Evolutionary conservation across 306 rosid genomes (phyloP), one percentile per base, ranked within the genome.

Genomic region (Castanea mollissima): DNA sequence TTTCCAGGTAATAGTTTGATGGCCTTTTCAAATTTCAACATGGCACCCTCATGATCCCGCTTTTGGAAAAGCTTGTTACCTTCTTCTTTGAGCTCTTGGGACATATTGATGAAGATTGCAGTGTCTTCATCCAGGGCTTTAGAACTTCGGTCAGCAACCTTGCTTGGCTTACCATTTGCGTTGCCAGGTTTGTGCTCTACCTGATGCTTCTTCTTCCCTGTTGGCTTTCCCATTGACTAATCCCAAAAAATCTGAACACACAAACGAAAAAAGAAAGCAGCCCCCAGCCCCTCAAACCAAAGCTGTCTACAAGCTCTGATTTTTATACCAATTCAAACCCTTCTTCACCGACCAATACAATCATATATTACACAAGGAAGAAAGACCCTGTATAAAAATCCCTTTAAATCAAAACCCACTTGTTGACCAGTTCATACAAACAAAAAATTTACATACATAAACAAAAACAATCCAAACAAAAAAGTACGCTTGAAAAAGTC

Each of bases 61-160:
- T 82, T 90, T 5, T 92, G 97, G 29, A 87, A 94, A 5, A 92
- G 90, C 52, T 59, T 83, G 81, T 85, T 88, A 38, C 97, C 98
- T 83, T 90, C 98, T 67, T 94, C 98, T 44, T 85, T 85, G 10
- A 94, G 89, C 69, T 92, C 96, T 5, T 90, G 92, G 31, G 98
- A 86, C 98, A 94, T 94, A 89, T 77, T 92, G 81, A 94, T 89
- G 91, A 94, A 94, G 79, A 92, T 89, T 6, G 96, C 90, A 0
- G 96, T 94, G 84, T 94, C 98, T 21, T 90, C 94, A 76, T 94
- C 98, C 41, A 87, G 77, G 1, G 90, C 86, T 56, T 89, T 92
- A 19, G 94, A 73, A 76, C 84, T 67, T 25, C 86, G 75, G 1
- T 87, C 94, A 13, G 64, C 80, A 18, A 77, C 32, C 72, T 85